Evolutionary conservation across 768 basidiomycete genomes (phyloP), one percentile per base, ranked within the genome.

Genomic region (Xanthoconium purpureum): DNA sequence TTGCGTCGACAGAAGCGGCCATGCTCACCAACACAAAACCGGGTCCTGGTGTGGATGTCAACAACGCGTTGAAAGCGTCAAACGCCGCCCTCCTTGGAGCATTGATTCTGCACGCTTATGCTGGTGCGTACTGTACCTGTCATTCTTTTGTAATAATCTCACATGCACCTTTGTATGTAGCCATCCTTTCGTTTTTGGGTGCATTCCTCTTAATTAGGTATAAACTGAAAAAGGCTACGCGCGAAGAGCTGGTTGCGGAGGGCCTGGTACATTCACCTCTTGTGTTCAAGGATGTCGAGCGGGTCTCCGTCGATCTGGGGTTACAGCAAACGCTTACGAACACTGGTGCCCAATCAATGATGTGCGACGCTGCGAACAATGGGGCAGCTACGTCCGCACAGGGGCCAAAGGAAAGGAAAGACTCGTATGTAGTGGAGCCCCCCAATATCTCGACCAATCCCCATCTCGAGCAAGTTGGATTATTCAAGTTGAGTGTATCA

Each of bases 181-280:
- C 77, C 20, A 68, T 78, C 24, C 60, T 79, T 6, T 75, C 84
- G 3, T 85, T 85, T 68, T 64, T 81, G 47, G 82, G 75, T 5
- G 80, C 81, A 24, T 84, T 84, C 69, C 76, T 83, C 57, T 73
- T 85, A 29, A 74, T 83, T 40, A 72, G 78, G 37, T 83, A 82
- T 70, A 81, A 80, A 56, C 70, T 85, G 6, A 73, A 76, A 52
- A 80, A 80, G 60, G 84, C 83, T 7, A 78, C 74, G 29, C 73
- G 72, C 4, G 79, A 81, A 47, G 78, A 81, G 61, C 60, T 66
- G 57, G 69, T 80, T 55, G 73, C 66, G 28, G 73, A 77, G 53
- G 66, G 65, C 18, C 58, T 69, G 15, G 64, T 58, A n/a, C 39
- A 48, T 45, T 75, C 69, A 14, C 71, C 66, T 11, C 52, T 62